Percentiles rank a stretch among this genome's conserved stretches.
phyloP scores from a whole-genome alignment of 306 rosid genomes.

The Gleditsia sinensis region DNA sequence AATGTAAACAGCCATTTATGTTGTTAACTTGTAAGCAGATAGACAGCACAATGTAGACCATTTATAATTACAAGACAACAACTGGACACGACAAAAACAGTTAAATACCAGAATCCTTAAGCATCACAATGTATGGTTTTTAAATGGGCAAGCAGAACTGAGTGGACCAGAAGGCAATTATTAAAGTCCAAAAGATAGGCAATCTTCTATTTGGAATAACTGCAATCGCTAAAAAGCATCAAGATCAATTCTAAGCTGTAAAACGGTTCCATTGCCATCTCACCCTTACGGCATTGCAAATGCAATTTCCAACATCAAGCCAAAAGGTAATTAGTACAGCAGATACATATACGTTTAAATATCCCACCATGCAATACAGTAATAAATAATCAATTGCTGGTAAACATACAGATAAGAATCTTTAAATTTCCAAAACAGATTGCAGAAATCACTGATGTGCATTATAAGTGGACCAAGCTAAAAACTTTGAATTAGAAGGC shows the following conservation, averaged over 20 bases:
- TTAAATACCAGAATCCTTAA: neutral
- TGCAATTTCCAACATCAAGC: neutral
- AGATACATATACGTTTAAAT: neutral
- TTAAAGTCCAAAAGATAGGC: neutral
- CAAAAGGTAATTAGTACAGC: neutral
- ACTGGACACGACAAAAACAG: neutral
- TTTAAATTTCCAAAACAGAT: constrained; percentile 27
- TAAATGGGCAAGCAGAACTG: neutral
- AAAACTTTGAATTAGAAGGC: constrained; percentile 50
- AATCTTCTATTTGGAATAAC: neutral
- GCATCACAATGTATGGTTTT: neutral
- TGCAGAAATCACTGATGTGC: constrained; percentile 36
- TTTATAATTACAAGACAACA: neutral
- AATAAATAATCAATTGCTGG: constrained; percentile 34
- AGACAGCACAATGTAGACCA: neutral
- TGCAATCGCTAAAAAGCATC: neutral
- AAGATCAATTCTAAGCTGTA: neutral
- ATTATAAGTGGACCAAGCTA: constrained; percentile 42
- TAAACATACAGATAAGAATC: constrained; percentile 44
- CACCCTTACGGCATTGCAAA: neutral
- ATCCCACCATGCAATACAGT: constrained; percentile 26
- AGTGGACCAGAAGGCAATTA: neutral
- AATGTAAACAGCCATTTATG: neutral
- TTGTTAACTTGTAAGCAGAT: no score
- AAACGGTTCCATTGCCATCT: neutral